Evolutionary conservation across 345 rosid genomes (phyloP).

Genomic region (Acer yangbiense): DNA sequence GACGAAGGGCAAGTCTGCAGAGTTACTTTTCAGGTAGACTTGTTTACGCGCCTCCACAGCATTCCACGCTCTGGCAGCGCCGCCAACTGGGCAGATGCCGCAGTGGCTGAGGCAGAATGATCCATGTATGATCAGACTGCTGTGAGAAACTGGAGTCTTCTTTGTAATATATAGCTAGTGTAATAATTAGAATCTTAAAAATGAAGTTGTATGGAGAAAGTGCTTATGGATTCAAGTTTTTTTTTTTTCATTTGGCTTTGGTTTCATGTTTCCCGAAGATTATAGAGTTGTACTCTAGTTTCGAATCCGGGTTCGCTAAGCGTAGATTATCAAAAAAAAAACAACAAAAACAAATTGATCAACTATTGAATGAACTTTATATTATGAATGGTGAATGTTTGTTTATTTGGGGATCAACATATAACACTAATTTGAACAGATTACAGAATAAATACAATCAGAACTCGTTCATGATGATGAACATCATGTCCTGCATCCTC

Average conservation of each 20-base stretch:
- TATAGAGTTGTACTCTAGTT: too few species aligned
- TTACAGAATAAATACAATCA: background rate
- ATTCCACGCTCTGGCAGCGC: slow-evolving; percentile 50
- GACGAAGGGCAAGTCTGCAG: slow-evolving; percentile 42
- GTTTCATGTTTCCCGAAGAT: background rate
- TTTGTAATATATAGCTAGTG: background rate
- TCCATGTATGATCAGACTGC: background rate
- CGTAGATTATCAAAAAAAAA: too few species aligned
- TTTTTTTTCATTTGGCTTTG: too few species aligned
- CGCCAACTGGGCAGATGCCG: slow-evolving; percentile 42
- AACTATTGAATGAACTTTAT: background rate
- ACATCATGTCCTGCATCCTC: background rate
- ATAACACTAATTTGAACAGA: background rate
- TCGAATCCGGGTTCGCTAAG: too few species aligned
- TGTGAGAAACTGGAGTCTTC: background rate
- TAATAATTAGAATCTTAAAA: background rate
- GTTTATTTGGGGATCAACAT: background rate
- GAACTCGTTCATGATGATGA: background rate
- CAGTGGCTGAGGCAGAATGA: slow-evolving; percentile 20
- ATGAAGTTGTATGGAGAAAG: background rate
- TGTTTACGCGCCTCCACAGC: slow-evolving; percentile 42
- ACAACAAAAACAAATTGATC: background rate
- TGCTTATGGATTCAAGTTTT: background rate
- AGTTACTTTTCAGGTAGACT: slow-evolving; percentile 48
- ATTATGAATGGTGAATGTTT: background rate